Evolutionary conservation across 768 basidiomycete genomes (phyloP).

Genomic region (Crepidotus variabilis): DNA sequence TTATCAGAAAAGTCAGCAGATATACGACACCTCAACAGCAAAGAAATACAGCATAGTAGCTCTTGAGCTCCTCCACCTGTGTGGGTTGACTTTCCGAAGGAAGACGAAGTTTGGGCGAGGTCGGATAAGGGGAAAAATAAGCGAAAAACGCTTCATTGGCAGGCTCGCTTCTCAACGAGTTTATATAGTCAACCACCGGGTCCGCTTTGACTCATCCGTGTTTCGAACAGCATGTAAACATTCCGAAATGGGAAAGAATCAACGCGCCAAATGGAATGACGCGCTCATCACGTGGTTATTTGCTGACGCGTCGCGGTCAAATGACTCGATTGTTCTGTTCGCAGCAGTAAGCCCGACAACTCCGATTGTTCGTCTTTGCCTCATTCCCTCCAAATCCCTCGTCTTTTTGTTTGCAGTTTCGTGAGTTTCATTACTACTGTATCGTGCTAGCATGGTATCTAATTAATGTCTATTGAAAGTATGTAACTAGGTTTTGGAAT

Average conservation of each 20-base stretch:
- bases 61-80: too few species aligned
- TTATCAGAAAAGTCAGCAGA: too few species aligned
- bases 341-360: not conserved
- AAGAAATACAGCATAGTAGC: too few species aligned
- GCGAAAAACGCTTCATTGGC: not conserved
- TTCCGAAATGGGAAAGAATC: not conserved
- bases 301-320: not conserved
- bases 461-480: not conserved
- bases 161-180: not conserved
- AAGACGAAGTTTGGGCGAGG: too few species aligned
- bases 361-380: not conserved
- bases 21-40: too few species aligned
- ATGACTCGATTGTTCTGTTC: not conserved
- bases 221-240: not conserved
- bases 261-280: not conserved
- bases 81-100: too few species aligned
- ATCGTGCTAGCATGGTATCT: not conserved
- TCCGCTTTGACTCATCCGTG: not conserved
- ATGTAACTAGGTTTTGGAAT: not conserved
- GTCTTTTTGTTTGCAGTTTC: not conserved
- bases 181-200: not conserved
- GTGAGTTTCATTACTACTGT: not conserved
- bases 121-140: not conserved
- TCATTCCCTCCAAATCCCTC: not conserved
- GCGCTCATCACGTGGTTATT: not conserved